Conservation (phyloP, 306 rosid species). For the Acacia acuminata region DNA sequence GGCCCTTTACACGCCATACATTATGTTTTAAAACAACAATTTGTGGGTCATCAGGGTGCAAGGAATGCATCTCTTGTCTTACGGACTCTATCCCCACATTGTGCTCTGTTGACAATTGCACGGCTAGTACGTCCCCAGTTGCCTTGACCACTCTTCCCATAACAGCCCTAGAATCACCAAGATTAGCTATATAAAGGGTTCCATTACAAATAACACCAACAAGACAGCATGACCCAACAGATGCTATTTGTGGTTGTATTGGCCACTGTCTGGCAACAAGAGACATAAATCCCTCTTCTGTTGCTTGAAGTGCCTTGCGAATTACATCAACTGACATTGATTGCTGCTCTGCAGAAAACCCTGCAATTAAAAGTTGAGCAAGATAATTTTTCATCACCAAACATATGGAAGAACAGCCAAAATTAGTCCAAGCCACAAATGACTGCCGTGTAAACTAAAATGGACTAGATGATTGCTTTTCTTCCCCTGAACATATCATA, state of each 20-base stretch:
- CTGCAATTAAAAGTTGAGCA: constrained; percentile 37
- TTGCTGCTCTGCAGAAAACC: constrained; percentile 63
- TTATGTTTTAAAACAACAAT: constrained; percentile 74
- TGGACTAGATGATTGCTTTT: background rate
- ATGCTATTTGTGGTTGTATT: constrained; percentile 67
- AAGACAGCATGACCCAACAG: constrained; percentile 80
- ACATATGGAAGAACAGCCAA: background rate
- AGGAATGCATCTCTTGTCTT: constrained; percentile 69
- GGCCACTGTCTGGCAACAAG: constrained; percentile 69
- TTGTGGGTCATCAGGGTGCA: constrained; percentile 71
- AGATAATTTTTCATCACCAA: background rate
- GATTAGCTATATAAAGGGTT: constrained; percentile 63
- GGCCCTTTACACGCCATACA: constrained; percentile 84
- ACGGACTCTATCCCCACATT: constrained; percentile 64
- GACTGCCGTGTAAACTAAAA: background rate
- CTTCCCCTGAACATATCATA: background rate
- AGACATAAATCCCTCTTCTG: constrained; percentile 72
- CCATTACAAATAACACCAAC: constrained; percentile 66
- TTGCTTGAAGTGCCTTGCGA: constrained; percentile 76
- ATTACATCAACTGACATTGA: constrained; percentile 67
- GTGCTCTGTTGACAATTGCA: constrained; percentile 69
- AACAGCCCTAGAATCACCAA: constrained; percentile 79
- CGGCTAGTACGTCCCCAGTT: constrained; percentile 62
- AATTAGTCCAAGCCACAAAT: background rate
- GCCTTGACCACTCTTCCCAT: constrained; percentile 66